phyloP scores from a whole-genome alignment of 306 rosid genomes.

The Inga oerstediana region DNA sequence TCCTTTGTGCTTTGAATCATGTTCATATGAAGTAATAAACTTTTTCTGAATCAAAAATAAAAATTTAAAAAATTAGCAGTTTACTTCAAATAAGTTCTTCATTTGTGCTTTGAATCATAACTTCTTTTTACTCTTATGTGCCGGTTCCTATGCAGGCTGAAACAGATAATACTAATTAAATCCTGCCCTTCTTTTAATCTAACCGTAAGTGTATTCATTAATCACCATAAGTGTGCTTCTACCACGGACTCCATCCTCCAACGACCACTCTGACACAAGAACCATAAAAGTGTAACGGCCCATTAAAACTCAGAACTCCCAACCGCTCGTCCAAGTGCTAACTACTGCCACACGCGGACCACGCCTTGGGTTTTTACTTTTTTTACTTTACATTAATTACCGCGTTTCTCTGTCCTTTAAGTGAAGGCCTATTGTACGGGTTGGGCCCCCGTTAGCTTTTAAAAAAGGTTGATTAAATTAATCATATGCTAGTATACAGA shows the following conservation, averaged over 20 bases:
- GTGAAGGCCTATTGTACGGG: background rate
- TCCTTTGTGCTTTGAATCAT: background rate
- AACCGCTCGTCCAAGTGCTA: background rate
- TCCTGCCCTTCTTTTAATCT: background rate
- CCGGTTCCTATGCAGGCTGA: background rate
- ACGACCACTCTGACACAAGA: conserved; percentile 40
- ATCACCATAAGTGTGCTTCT: conserved; percentile 13
- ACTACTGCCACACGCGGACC: conserved; percentile 1
- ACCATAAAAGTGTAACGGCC: conserved; percentile 45
- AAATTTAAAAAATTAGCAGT: background rate
- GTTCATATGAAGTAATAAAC: background rate
- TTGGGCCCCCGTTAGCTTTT: background rate
- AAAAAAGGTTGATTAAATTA: background rate
- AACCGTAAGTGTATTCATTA: background rate
- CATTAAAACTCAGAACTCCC: conserved; percentile 35
- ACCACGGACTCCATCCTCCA: conserved; percentile 18
- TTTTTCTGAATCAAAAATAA: background rate
- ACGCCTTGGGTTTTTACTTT: background rate
- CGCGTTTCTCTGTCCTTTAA: background rate
- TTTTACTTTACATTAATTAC: background rate
- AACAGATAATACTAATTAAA: background rate
- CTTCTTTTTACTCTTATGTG: background rate
- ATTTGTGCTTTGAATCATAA: no score
- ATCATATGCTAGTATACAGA: no score
- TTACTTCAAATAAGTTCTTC: background rate